These are phyloP conservation scores for Babesia ovis DNA, from an alignment of 169 alveolate species.

Conservation along the genomic window DNA sequence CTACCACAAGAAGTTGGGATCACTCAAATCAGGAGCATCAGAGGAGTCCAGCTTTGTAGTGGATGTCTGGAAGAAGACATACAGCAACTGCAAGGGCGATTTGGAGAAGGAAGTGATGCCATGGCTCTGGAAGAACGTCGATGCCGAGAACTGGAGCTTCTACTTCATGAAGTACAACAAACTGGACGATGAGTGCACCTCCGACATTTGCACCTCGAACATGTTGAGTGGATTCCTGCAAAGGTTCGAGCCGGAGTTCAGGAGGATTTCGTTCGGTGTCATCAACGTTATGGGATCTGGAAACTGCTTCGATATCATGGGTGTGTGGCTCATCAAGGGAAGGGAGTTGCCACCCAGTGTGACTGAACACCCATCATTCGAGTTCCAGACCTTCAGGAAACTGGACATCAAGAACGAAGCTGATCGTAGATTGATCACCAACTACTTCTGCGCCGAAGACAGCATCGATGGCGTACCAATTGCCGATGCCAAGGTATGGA, in stretches of 20 bases:
- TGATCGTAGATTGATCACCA: constrained; percentile 87
- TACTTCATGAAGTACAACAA: constrained; percentile 92
- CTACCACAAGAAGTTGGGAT: constrained; percentile 41
- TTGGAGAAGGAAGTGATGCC: constrained; percentile 86
- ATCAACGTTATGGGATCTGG: constrained; percentile 92
- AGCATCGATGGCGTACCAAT: constrained; percentile 84
- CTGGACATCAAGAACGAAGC: constrained; percentile 80
- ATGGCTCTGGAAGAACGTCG: constrained; percentile 86
- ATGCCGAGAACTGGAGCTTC: constrained; percentile 88
- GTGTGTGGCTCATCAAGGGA: constrained; percentile 97
- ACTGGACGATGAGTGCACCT: constrained; percentile 91
- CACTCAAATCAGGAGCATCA: constrained; percentile 21
- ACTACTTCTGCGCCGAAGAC: constrained; percentile 91
- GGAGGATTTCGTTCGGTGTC: constrained; percentile 92
- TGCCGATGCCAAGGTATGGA: constrained; percentile 86
- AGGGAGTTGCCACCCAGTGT: constrained; percentile 86
- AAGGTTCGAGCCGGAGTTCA: constrained; percentile 88
- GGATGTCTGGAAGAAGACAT: constrained; percentile 93
- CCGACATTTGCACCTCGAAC: constrained; percentile 87
- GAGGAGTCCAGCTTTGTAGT: constrained; percentile 86
- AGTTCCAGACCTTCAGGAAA: constrained; percentile 86
- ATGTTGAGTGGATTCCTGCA: constrained; percentile 93
- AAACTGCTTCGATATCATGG: constrained; percentile 89
- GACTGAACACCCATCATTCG: constrained; percentile 95
- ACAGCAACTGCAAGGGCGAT: constrained; percentile 89